Conservation (phyloP, 2,329 filamentous ascomycete genomes). For the Aspergillus sp. region DNA sequence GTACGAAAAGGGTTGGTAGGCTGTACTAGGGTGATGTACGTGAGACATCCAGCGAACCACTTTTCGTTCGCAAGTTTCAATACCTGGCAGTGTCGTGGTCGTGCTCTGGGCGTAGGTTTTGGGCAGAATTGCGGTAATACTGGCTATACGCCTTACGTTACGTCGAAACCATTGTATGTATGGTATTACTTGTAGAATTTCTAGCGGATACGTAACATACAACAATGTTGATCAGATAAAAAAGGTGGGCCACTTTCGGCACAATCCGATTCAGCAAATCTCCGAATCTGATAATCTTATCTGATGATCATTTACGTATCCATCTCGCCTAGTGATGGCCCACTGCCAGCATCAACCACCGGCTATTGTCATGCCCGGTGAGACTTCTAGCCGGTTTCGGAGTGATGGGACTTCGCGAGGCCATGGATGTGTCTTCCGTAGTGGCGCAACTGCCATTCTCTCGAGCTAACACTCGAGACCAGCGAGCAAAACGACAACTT, state of each 20-base stretch:
- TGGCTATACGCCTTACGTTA: too few species aligned
- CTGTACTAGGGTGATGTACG: neutral
- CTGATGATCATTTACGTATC: constrained; percentile 5
- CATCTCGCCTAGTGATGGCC: neutral
- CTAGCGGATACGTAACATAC: too few species aligned
- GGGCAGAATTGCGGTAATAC: too few species aligned
- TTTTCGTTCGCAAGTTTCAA: too few species aligned
- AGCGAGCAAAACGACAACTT: neutral
- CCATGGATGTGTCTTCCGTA: neutral
- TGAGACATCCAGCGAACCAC: too few species aligned
- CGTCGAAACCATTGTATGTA: too few species aligned
- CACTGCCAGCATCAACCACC: neutral
- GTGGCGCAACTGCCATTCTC: neutral
- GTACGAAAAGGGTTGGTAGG: neutral
- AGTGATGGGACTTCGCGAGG: neutral
- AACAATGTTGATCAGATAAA: too few species aligned
- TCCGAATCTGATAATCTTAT: constrained; percentile 5
- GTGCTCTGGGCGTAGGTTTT: too few species aligned
- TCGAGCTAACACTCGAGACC: neutral
- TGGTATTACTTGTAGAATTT: too few species aligned
- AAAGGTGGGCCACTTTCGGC: neutral
- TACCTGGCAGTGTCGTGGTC: too few species aligned
- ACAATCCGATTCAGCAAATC: neutral
- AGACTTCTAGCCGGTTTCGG: neutral
- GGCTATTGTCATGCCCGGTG: neutral